Base-by-base conservation (phyloP, 306 rosid genomes). In the Sicyos baderoa region DNA sequence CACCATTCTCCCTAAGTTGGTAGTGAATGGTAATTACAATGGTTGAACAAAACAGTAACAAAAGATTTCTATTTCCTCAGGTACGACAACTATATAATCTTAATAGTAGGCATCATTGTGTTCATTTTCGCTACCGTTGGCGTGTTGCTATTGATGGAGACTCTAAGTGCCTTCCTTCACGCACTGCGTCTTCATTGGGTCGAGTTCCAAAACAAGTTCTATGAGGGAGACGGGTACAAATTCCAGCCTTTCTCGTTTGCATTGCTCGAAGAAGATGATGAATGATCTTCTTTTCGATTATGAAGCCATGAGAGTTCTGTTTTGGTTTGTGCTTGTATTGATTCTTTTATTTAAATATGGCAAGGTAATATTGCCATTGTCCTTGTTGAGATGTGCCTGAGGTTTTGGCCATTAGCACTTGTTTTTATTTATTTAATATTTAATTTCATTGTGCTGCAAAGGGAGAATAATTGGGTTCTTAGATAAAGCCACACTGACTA, bases 151-250 rank as follows among this genome's bases (percentile, higher is more conserved):
- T 76, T 88, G 81, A 90, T 93, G 97, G 96, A 93, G 86, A 88
- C 91, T 52, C 82, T 88, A 12, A 90, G 99, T 64, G 97, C 99
- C 74, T 93, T 93, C 90, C 89, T 90, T 76, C 99, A 93, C 62
- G 97, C 99, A 9, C 68, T 93, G 80, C 92, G 97, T 29, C 99
- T 90, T 82, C 99, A 90, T 78, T 93, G 97, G 99, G 96, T 90
- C 52, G 97, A 93, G 82, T 93, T 90, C 70, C 99, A 90, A 74
- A 90, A 90, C 86, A 93, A 90, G 83, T 93, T 93, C 68, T 93
- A 93, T 6, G 90, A 86, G 75, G 99, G 97, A 76, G 94, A 90
- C 61, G 99, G 97, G 47, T 86, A 84, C 82, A 93, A 84, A 86
- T 93, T 93, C 79, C 49, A 37, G 29, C 99, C 99, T 3, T 90